Evolutionary conservation across 129 eudicot genomes (phyloP).

Genomic region (Centaurea solstitialis): DNA sequence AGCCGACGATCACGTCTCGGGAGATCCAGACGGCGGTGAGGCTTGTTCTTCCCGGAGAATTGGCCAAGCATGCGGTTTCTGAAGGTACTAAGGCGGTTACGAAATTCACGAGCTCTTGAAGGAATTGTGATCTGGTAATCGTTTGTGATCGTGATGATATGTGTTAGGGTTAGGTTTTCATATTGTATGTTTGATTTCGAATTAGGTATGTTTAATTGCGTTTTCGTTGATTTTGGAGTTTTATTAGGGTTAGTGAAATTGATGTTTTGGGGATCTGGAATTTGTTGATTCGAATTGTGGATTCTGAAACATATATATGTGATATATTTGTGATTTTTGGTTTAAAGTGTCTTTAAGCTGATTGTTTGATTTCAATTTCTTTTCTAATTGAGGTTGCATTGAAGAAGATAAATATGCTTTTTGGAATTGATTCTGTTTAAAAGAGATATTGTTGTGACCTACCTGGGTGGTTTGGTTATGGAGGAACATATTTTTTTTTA

Average conservation of each 20-base stretch:
- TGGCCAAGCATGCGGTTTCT: constrained; percentile 45
- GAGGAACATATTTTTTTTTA: not conserved
- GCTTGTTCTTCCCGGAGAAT: constrained; percentile 41
- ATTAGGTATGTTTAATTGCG: not conserved
- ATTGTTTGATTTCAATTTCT: not conserved
- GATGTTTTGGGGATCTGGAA: not conserved
- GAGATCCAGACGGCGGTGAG: constrained; percentile 49
- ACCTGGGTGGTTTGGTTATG: not conserved
- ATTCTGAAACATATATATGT: not conserved
- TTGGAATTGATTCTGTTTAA: not conserved
- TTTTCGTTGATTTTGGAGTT: not conserved
- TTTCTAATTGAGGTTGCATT: not conserved
- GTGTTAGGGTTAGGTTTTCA: not conserved
- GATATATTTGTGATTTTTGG: not conserved
- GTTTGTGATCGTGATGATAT: not conserved
- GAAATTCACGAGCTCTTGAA: constrained; percentile 33
- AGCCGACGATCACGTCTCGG: constrained; percentile 41
- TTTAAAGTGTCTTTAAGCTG: not conserved
- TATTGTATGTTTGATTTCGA: not conserved
- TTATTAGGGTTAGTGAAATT: constrained; percentile 6
- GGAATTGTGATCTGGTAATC: not conserved
- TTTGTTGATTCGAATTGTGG: not conserved
- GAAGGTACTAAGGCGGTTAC: constrained; percentile 46
- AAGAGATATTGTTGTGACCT: not conserved
- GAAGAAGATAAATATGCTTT: too few relatives aligned